phyloP scores from a whole-genome alignment of 2,329 filamentous ascomycete genomes.

The Aspergillus nomiae region DNA sequence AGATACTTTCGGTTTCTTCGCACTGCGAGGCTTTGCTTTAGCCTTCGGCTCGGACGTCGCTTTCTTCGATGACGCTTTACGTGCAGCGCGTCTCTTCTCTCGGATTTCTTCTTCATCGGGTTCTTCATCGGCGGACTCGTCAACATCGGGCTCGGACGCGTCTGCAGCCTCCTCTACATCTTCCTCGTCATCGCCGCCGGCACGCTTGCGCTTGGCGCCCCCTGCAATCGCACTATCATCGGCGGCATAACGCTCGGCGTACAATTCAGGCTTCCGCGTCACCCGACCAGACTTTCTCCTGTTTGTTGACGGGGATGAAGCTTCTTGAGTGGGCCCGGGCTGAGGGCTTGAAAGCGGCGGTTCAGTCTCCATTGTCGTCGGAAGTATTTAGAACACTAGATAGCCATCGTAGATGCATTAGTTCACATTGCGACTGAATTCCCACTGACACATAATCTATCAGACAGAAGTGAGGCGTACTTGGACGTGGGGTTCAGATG shows the following conservation, averaged over 20 bases:
- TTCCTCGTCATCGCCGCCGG: constrained; percentile 38
- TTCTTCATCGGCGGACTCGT: constrained; percentile 39
- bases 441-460: background rate
- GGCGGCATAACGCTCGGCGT: constrained; percentile 40
- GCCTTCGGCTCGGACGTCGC: constrained; percentile 42
- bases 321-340: constrained; percentile 17
- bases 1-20: constrained; percentile 60
- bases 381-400: constrained; percentile 8
- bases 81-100: constrained; percentile 43
- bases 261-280: constrained; percentile 45
- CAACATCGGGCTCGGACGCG: constrained; percentile 41
- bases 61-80: constrained; percentile 36
- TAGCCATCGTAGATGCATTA: background rate
- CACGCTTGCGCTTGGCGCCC: constrained; percentile 55
- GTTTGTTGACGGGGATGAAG: constrained; percentile 31
- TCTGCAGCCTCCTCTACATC: constrained; percentile 33
- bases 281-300: constrained; percentile 49
- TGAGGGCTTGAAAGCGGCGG: constrained; percentile 24
- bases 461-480: constrained; percentile 10
- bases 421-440: background rate
- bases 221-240: constrained; percentile 26
- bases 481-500: constrained; percentile 18
- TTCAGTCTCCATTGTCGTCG: constrained; percentile 24
- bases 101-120: constrained; percentile 54
- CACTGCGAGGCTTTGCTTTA: constrained; percentile 38